Conservation (phyloP, 257 asterid species). For the Nicotiana sylvestris region DNA sequence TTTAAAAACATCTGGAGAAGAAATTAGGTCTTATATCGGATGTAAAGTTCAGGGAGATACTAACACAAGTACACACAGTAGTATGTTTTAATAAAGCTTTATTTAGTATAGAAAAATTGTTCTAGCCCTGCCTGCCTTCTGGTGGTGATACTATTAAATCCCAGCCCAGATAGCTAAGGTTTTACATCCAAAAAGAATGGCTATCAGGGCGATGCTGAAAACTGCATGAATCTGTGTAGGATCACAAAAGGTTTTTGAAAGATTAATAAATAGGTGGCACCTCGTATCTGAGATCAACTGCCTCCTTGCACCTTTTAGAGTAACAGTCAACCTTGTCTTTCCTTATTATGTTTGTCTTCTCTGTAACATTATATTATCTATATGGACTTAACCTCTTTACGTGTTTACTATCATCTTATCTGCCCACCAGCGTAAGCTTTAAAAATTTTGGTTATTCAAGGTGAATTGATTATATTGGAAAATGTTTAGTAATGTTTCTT, state of each 20-base stretch:
- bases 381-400: not conserved
- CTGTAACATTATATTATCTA: not conserved
- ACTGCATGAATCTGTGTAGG: not conserved
- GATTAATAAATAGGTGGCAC: conserved; percentile 2
- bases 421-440: not conserved
- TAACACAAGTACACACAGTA: not conserved
- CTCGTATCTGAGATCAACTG: not conserved
- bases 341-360: not conserved
- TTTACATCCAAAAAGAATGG: not conserved
- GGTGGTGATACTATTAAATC: not conserved
- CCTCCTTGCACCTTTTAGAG: not conserved
- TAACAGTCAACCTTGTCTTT: not conserved
- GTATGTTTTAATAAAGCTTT: not conserved
- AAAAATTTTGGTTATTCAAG: not conserved
- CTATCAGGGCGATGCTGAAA: not conserved
- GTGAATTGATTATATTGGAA: not conserved
- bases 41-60: not conserved
- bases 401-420: not conserved
- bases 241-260: not conserved
- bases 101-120: not conserved
- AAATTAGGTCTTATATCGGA: not conserved
- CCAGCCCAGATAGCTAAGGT: not conserved
- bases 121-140: not conserved
- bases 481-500: not conserved
- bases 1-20: not conserved